Evolutionary conservation across 495 filamentous ascomycete species (phyloP).

Genomic region (Penicillium mononematosum): DNA sequence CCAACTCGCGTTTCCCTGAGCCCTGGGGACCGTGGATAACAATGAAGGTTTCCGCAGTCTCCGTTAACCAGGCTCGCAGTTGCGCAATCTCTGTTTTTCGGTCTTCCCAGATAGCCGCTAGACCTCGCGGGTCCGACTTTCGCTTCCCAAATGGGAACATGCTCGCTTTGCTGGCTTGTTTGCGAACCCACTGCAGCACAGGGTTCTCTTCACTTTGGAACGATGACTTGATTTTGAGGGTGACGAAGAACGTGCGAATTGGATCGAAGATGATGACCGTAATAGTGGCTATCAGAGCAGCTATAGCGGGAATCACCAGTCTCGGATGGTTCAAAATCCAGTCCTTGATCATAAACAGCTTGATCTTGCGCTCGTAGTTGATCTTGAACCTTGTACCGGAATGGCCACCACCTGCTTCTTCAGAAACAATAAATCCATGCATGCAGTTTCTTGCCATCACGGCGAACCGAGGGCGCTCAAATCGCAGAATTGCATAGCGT

Average conservation of each 20-base stretch:
- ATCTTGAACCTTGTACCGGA: constrained; percentile 71
- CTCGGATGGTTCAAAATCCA: constrained; percentile 89
- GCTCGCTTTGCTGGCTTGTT: constrained; percentile 66
- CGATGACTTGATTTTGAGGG: constrained; percentile 74
- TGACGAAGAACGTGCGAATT: constrained; percentile 86
- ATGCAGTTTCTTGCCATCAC: constrained; percentile 91
- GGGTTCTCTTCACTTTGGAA: constrained; percentile 69
- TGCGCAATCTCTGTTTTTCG: constrained; percentile 75
- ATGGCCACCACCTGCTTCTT: constrained; percentile 67
- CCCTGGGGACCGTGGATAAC: constrained; percentile 90
- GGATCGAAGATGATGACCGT: constrained; percentile 94
- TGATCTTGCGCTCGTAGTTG: constrained; percentile 75
- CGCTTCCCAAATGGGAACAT: constrained; percentile 59
- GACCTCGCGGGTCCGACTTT: constrained; percentile 60
- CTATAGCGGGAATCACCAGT: constrained; percentile 79
- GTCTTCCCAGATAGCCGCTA: constrained; percentile 86
- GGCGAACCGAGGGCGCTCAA: constrained; percentile 63
- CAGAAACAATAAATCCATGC: constrained; percentile 73
- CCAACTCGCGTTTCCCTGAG: constrained; percentile 84
- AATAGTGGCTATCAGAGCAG: constrained; percentile 75
- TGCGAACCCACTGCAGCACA: constrained; percentile 76
- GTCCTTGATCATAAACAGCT: constrained; percentile 74
- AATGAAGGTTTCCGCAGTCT: constrained; percentile 88
- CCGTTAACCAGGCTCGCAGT: constrained; percentile 80
- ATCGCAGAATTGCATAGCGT: constrained; percentile 76